These are phyloP conservation scores for Babesia bigemina DNA, from an alignment of 169 alveolate genomes.

Conservation along the genomic window DNA sequence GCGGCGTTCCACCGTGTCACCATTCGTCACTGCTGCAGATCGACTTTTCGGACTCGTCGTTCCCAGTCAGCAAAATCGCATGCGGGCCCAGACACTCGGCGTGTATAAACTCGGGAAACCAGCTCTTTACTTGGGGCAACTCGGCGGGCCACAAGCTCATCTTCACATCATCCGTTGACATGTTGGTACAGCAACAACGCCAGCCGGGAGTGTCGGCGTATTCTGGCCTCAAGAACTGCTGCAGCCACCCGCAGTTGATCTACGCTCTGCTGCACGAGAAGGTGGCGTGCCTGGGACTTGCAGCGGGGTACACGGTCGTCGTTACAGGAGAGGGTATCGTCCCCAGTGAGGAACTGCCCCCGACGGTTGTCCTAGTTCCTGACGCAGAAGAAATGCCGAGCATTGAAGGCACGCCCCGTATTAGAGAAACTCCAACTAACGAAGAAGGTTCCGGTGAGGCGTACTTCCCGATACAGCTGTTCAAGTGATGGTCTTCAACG, in stretches of 20 bases:
- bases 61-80: conserved; percentile 58
- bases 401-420: conserved; percentile 21
- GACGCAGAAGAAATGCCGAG: not conserved
- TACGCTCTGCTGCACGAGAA: conserved; percentile 77
- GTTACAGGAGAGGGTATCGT: conserved; percentile 74
- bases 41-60: conserved; percentile 67
- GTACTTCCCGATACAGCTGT: too few relatives aligned
- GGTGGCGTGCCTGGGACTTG: conserved; percentile 76
- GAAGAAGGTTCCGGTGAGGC: conserved; percentile 11
- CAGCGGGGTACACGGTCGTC: conserved; percentile 74
- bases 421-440: conserved; percentile 36
- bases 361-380: too few relatives aligned
- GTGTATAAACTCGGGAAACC: conserved; percentile 73
- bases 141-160: conserved; percentile 84
- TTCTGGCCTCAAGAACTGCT: conserved; percentile 77
- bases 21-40: conserved; percentile 67
- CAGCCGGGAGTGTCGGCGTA: conserved; percentile 85
- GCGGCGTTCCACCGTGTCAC: conserved; percentile 76
- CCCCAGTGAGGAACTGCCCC: conserved; percentile 7
- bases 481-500: too few relatives aligned
- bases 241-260: conserved; percentile 73
- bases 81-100: conserved; percentile 86
- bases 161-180: conserved; percentile 80
- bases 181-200: conserved; percentile 69
- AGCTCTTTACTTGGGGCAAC: conserved; percentile 86